These are phyloP conservation scores for Fusarium oxysporum DNA, from an alignment of 2,329 filamentous ascomycete genomes.

Conservation along the genomic window DNA sequence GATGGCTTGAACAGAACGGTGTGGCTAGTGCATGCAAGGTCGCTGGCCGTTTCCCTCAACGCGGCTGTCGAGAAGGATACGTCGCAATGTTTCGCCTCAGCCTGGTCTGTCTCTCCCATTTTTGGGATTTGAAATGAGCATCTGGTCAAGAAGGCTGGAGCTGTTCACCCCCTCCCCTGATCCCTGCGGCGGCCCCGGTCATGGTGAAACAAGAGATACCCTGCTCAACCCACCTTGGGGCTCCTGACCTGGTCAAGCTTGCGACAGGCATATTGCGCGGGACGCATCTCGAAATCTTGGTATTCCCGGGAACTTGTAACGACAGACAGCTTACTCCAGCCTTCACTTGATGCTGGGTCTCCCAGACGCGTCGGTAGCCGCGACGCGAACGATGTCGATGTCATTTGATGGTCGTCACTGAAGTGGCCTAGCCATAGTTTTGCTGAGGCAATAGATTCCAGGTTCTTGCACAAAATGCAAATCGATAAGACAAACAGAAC, in stretches of 20 bases:
- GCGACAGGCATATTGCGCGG: conserved; percentile 52
- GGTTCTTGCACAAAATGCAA: neutral
- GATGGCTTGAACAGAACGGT: conserved; percentile 24
- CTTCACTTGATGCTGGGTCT: conserved; percentile 40
- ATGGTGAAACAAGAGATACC: conserved; percentile 65
- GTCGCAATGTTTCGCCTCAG: conserved; percentile 44
- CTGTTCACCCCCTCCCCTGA: conserved; percentile 41
- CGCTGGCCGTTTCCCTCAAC: conserved; percentile 26
- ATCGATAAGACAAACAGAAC: neutral
- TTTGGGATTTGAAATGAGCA: conserved; percentile 33
- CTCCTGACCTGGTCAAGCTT: conserved; percentile 58
- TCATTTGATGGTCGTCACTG: neutral
- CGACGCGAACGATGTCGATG: conserved; percentile 16
- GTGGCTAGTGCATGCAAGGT: conserved; percentile 41
- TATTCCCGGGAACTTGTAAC: conserved; percentile 38
- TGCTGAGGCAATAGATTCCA: neutral
- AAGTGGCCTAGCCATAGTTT: neutral
- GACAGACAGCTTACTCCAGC: conserved; percentile 10
- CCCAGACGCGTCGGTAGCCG: conserved; percentile 30
- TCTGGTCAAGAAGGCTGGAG: conserved; percentile 32
- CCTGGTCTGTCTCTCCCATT: conserved; percentile 37
- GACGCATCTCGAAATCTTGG: conserved; percentile 27
- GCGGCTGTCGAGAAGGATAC: conserved; percentile 30
- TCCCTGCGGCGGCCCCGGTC: conserved; percentile 53
- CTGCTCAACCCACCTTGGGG: conserved; percentile 59